These are phyloP conservation scores for Coemansia sp. DNA, from an alignment of 192 early-diverging fungal genomes.

Conservation along the genomic window DNA sequence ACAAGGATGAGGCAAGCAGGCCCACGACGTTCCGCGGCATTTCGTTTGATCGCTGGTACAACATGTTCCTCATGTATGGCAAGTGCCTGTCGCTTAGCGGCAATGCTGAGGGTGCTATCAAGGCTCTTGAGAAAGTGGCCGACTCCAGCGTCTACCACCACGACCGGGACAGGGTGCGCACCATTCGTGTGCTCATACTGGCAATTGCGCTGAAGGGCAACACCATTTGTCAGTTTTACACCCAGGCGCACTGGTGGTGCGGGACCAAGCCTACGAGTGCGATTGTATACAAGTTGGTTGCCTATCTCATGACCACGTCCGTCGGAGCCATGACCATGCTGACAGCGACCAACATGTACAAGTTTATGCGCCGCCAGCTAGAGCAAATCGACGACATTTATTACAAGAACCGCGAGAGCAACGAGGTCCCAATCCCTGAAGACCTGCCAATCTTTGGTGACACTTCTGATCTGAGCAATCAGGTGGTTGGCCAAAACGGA, in stretches of 20 bases:
- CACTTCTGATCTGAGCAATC: neutral
- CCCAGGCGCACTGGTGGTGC: constrained; percentile 42
- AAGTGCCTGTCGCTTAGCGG: constrained; percentile 30
- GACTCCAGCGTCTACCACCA: constrained; percentile 37
- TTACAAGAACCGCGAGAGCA: neutral
- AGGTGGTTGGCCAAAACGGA: neutral
- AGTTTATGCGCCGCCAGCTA: constrained; percentile 41
- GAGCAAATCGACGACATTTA: constrained; percentile 23
- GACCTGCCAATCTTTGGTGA: neutral
- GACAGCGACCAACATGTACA: constrained; percentile 40
- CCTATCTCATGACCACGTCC: constrained; percentile 25
- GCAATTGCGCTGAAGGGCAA: constrained; percentile 16
- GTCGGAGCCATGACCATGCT: constrained; percentile 13
- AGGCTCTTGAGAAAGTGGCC: constrained; percentile 31
- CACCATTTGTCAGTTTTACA: constrained; percentile 19
- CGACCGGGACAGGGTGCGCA: constrained; percentile 4
- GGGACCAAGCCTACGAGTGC: constrained; percentile 25
- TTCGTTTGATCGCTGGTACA: constrained; percentile 37
- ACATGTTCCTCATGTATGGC: constrained; percentile 47
- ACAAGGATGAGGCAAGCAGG: neutral
- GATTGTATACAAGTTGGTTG: constrained; percentile 28
- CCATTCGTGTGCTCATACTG: constrained; percentile 20
- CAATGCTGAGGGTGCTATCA: constrained; percentile 15
- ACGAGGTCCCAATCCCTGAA: neutral
- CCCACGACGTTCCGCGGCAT: constrained; percentile 49